Conservation (phyloP, 352 stramenopile genomes). For the Phytophthora idaei region DNA sequence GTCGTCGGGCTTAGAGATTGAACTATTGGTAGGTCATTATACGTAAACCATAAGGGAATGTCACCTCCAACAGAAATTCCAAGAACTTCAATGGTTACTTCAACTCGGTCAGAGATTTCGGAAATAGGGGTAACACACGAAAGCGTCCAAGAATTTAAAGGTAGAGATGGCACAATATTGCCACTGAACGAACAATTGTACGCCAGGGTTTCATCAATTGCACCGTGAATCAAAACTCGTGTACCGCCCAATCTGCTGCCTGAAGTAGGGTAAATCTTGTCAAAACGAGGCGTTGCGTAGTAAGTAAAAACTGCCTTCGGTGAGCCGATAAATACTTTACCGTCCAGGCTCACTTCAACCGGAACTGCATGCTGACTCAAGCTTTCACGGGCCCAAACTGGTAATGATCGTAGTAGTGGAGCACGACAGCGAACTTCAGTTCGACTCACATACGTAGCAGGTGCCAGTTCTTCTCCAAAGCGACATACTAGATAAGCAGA, state of each 20-base stretch:
- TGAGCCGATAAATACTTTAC: constrained; percentile 26
- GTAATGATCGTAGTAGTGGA: constrained; percentile 12
- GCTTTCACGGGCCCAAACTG: neutral
- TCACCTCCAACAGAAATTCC: neutral
- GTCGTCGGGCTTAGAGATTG: constrained; percentile 24
- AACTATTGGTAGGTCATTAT: constrained; percentile 36
- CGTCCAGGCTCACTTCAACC: constrained; percentile 41
- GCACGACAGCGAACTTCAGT: constrained; percentile 32
- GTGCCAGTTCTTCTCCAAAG: constrained; percentile 20
- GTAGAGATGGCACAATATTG: constrained; percentile 1
- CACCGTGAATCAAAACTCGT: constrained; percentile 23
- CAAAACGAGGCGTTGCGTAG: constrained; percentile 17
- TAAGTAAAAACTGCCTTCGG: constrained; percentile 27
- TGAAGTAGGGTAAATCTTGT: constrained; percentile 27
- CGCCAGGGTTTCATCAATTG: constrained; percentile 24
- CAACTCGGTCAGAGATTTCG: neutral
- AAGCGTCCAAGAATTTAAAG: constrained; percentile 29
- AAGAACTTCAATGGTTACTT: constrained; percentile 8
- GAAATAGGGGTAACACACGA: constrained; percentile 26
- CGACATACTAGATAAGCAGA: constrained; percentile 32
- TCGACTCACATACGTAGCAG: constrained; percentile 32
- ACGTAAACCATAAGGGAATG: constrained; percentile 32
- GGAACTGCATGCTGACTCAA: constrained; percentile 1
- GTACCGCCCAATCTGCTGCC: constrained; percentile 37
- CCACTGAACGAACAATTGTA: constrained; percentile 41